These are phyloP conservation scores for Immersiporthe knoxdaviesiana DNA, from an alignment of 2,329 filamentous ascomycete species.

Conservation along the genomic window DNA sequence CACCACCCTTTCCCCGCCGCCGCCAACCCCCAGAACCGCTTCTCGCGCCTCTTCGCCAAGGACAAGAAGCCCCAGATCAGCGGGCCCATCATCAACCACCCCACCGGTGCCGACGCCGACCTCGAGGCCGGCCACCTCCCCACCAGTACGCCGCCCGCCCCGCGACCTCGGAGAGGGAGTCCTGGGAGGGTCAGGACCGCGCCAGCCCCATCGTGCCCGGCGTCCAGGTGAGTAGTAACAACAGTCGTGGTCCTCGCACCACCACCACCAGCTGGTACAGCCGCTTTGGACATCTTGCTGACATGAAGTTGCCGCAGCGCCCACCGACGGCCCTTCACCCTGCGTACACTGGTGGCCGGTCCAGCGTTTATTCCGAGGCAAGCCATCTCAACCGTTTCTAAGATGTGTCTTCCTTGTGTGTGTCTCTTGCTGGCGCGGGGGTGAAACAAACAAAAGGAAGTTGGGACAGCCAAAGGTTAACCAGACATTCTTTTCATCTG, in stretches of 20 bases:
- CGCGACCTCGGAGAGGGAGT: conserved; percentile 30
- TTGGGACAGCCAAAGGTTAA: conserved; percentile 11
- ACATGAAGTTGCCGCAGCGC: conserved; percentile 39
- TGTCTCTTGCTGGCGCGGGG: neutral
- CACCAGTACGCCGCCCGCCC: conserved; percentile 32
- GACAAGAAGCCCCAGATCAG: conserved; percentile 49
- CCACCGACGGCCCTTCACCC: conserved; percentile 64
- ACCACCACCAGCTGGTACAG: neutral
- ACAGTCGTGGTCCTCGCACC: neutral
- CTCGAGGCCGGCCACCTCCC: conserved; percentile 43
- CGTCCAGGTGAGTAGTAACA: conserved; percentile 37
- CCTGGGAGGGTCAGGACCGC: conserved; percentile 40
- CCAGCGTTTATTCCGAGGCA: conserved; percentile 49
- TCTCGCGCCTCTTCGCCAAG: conserved; percentile 32
- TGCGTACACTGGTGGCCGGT: conserved; percentile 44
- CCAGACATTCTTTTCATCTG: neutral
- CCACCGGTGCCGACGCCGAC: conserved; percentile 33
- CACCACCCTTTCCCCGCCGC: conserved; percentile 39
- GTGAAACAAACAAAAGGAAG: neutral
- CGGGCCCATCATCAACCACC: conserved; percentile 40
- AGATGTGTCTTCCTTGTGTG: conserved; percentile 14
- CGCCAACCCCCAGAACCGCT: conserved; percentile 33
- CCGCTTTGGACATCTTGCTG: neutral
- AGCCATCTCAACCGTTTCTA: conserved; percentile 55
- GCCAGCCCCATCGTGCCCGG: conserved; percentile 60